Evolutionary conservation across 202 grass and related monocot genomes (phyloP).

Genomic region (Schoenoplectus tabernaemontani): DNA sequence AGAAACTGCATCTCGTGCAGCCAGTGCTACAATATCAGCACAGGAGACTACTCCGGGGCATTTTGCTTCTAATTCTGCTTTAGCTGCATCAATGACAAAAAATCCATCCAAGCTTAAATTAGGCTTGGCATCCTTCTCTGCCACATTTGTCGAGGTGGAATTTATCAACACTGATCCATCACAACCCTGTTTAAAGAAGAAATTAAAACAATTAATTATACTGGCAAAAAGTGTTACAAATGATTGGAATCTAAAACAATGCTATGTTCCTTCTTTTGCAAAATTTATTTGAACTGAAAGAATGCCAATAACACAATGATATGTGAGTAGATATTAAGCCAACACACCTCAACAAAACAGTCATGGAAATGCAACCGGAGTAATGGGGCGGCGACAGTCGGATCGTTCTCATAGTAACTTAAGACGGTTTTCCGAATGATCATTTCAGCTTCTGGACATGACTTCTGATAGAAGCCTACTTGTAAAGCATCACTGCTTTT

Average conservation of each 20-base stretch:
- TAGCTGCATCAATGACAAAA: conserved; percentile 41
- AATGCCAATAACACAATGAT: too few species aligned
- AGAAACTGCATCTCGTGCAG: conserved; percentile 27
- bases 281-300: too few species aligned
- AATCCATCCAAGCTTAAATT: conserved; percentile 59
- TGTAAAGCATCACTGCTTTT: conserved; percentile 15
- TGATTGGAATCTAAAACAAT: conserved; percentile 1
- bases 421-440: conserved; percentile 41
- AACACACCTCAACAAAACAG: conserved; percentile 56
- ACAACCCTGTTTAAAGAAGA: conserved; percentile 55
- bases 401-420: conserved; percentile 22
- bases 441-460: conserved; percentile 51
- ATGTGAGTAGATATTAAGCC: too few species aligned
- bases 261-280: not conserved
- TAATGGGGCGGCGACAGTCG: conserved; percentile 41
- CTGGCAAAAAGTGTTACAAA: not conserved
- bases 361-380: conserved; percentile 80
- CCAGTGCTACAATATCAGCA: conserved; percentile 32
- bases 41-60: conserved; percentile 37
- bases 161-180: conserved; percentile 78
- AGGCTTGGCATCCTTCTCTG: conserved; percentile 77
- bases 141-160: conserved; percentile 40
- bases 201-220: not conserved
- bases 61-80: conserved; percentile 26
- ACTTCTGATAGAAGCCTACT: conserved; percentile 47